A percentile compares a stretch with the other conserved stretches of the same genome.
phyloP scores from a whole-genome alignment of 345 rosid genomes.

The Odontarrhena argentea region DNA sequence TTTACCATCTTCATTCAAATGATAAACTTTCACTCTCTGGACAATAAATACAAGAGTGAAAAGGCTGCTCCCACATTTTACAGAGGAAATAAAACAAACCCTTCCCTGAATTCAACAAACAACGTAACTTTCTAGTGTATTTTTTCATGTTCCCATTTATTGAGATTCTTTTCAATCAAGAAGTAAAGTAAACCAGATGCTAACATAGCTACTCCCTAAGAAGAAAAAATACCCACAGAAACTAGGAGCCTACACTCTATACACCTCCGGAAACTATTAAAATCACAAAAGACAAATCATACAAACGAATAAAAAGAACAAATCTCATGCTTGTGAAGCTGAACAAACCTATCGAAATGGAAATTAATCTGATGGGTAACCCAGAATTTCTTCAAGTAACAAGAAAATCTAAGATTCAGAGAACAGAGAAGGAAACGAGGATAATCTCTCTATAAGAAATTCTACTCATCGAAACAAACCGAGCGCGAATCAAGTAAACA shows the following conservation, averaged over 20 bases:
- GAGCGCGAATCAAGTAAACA: constrained; percentile 28
- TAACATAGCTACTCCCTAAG: background rate
- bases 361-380: background rate
- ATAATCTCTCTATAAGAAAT: background rate
- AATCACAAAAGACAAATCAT: background rate
- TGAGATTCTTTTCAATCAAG: background rate
- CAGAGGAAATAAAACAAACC: background rate
- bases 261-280: background rate
- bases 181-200: background rate
- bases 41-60: constrained; percentile 7
- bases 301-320: constrained; percentile 2
- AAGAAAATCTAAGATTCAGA: background rate
- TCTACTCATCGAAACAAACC: constrained; percentile 22
- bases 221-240: constrained; percentile 1
- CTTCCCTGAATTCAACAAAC: constrained; percentile 10
- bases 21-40: constrained; percentile 96
- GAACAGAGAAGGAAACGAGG: constrained; percentile 8
- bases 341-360: constrained; percentile 11
- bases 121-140: background rate
- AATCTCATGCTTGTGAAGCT: constrained; percentile 10
- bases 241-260: background rate
- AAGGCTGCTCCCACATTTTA: constrained; percentile 2
- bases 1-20: constrained; percentile 86
- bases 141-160: background rate
- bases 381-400: constrained; percentile 18